A percentile compares a stretch with the other conserved stretches of the same genome.
Conservation (phyloP, 306 rosid species). For the Inga leiocalycina region DNA sequence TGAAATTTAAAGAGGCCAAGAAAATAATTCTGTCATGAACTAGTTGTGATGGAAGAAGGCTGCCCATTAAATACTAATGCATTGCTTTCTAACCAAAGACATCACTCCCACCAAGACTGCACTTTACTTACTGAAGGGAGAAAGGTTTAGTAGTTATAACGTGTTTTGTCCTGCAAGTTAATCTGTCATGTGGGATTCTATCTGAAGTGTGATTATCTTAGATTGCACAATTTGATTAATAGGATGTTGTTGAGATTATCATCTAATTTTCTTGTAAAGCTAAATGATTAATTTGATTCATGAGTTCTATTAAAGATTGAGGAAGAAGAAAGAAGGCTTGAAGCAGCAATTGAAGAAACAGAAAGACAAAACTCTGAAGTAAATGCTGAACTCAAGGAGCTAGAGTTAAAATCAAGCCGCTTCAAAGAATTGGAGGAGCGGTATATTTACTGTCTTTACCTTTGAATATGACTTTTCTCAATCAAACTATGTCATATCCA, state of each 20-base stretch:
- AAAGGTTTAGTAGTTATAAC: too few species aligned
- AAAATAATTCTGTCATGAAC: not conserved
- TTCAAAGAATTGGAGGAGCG: conserved; percentile 91
- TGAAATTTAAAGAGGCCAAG: not conserved
- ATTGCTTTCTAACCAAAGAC: not conserved
- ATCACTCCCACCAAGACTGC: not conserved
- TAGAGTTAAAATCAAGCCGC: conserved; percentile 75
- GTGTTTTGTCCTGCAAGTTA: not conserved
- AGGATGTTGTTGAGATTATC: conserved; percentile 28
- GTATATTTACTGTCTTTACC: conserved; percentile 50
- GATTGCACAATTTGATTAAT: conserved; percentile 13
- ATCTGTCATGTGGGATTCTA: not conserved
- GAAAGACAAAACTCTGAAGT: conserved; percentile 80
- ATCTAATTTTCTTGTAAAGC: conserved; percentile 32
- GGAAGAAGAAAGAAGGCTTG: conserved; percentile 92
- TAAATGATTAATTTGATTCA: conserved; percentile 35
- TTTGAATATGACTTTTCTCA: conserved; percentile 15
- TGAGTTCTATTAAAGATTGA: conserved; percentile 64
- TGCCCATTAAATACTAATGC: not conserved
- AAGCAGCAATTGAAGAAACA: conserved; percentile 82
- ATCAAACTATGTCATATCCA: conserved; percentile 24
- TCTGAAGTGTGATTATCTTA: not conserved
- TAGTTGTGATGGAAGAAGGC: not conserved
- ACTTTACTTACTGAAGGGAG: not conserved
- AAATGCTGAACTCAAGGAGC: conserved; percentile 78